Evolutionary conservation across 768 basidiomycete species (phyloP).

Genomic region (Collybia sp.): DNA sequence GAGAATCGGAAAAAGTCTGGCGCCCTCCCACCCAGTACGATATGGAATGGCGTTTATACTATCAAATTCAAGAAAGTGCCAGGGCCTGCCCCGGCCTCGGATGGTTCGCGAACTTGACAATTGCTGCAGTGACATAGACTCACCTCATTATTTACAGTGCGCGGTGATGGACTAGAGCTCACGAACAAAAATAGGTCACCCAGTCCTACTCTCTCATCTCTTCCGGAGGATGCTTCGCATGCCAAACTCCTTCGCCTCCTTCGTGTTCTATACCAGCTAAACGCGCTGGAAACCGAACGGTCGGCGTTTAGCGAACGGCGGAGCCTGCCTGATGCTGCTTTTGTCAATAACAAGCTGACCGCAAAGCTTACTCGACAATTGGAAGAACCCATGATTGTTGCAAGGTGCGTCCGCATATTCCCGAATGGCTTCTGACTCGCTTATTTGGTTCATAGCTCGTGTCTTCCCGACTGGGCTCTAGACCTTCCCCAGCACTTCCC

Average conservation of each 20-base stretch:
- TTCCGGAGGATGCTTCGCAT: conserved; percentile 81
- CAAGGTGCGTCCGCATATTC: conserved; percentile 57
- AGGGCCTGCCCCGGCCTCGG: conserved; percentile 67
- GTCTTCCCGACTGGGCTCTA: conserved; percentile 95
- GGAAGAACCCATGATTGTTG: conserved; percentile 99
- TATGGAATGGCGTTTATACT: conserved; percentile 89
- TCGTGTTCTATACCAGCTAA: conserved; percentile 81
- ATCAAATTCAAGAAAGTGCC: conserved; percentile 91
- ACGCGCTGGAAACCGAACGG: conserved; percentile 69
- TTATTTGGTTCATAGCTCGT: conserved; percentile 54
- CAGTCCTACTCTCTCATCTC: conserved; percentile 66
- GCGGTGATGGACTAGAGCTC: conserved; percentile 36
- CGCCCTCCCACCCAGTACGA: conserved; percentile 57
- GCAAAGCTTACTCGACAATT: conserved; percentile 97
- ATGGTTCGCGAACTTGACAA: conserved; percentile 39
- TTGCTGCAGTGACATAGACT: neutral
- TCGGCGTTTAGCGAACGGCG: conserved; percentile 46
- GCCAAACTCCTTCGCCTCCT: conserved; percentile 89
- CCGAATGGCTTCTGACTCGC: neutral
- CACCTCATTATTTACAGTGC: conserved; percentile 16
- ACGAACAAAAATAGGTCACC: conserved; percentile 53
- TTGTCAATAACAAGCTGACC: conserved; percentile 96
- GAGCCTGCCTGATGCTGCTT: conserved; percentile 73
- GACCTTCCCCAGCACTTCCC: conserved; percentile 96
- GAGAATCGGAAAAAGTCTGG: conserved; percentile 75